phyloP scores from a whole-genome alignment of 2,329 filamentous ascomycete species.

The Fusarium sterilihyphosum region DNA sequence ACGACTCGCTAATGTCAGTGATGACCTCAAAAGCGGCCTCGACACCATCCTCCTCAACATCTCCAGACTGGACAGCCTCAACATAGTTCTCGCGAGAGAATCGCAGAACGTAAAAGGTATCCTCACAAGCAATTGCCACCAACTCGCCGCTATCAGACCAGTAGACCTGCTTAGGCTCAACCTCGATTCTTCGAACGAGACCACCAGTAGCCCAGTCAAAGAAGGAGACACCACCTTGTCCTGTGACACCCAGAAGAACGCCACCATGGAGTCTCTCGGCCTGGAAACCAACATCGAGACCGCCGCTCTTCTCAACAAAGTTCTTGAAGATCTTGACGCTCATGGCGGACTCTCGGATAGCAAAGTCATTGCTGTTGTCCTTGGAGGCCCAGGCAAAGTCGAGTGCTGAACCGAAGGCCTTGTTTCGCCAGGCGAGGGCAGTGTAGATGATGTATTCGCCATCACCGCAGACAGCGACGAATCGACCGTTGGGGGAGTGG shows the following conservation, averaged over 20 bases:
- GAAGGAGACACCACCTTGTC: conserved; percentile 92
- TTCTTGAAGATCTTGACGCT: conserved; percentile 98
- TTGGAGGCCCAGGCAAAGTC: conserved; percentile 98
- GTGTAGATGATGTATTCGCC: conserved; percentile 99
- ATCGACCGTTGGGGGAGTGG: conserved; percentile 95
- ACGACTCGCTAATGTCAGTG: conserved; percentile 93
- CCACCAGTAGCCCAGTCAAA: conserved; percentile 95
- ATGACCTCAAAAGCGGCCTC: conserved; percentile 97
- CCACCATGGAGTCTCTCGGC: conserved; percentile 92
- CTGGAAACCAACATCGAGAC: conserved; percentile 93
- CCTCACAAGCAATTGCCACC: conserved; percentile 91
- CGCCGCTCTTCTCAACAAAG: conserved; percentile 90
- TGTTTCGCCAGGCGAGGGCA: conserved; percentile 94
- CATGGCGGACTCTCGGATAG: conserved; percentile 92
- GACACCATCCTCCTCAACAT: conserved; percentile 89
- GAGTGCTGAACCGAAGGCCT: conserved; percentile 92
- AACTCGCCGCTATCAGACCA: conserved; percentile 98
- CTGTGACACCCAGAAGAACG: conserved; percentile 91
- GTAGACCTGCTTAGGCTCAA: conserved; percentile 79
- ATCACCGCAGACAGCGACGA: conserved; percentile 85
- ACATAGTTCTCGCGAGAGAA: conserved; percentile 91
- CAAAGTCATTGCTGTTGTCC: conserved; percentile 98
- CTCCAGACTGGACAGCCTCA: conserved; percentile 81
- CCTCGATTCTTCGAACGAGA: conserved; percentile 91
- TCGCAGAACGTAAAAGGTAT: conserved; percentile 92